A percentile compares a stretch with the other conserved stretches of the same genome.
Conservation (phyloP, 441 rosid species). For the Euphorbia schlechtendalii region DNA sequence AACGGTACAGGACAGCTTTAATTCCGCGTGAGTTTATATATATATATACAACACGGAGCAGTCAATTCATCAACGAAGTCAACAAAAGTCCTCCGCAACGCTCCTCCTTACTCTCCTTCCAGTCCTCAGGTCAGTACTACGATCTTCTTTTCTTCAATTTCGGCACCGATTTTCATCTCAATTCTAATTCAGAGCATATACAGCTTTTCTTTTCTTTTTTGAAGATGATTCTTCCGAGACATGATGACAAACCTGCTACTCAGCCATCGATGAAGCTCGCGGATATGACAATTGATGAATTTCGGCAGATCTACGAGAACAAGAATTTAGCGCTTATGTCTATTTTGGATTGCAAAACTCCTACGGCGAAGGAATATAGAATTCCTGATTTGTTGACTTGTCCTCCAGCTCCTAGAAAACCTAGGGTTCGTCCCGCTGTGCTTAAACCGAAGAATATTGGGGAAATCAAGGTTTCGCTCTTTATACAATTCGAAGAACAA, state of each 20-base stretch:
- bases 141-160: not conserved
- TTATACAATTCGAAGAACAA: not conserved
- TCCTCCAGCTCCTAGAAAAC: slow-evolving; percentile 25
- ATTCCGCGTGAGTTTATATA: no score
- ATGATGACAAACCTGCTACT: not conserved
- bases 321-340: not conserved
- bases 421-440: not conserved
- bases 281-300: not conserved
- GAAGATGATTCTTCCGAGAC: not conserved
- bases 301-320: not conserved
- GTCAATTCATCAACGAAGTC: no score
- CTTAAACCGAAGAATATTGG: not conserved
- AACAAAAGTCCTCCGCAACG: not conserved
- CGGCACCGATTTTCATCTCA: not conserved
- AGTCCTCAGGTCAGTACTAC: not conserved
- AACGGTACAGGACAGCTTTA: no score
- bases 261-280: not conserved
- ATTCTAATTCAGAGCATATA: not conserved
- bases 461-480: not conserved
- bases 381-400: slow-evolving; percentile 20
- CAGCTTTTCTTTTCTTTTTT: no score
- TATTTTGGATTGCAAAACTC: slow-evolving; percentile 12
- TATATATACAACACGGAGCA: no score
- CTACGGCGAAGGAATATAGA: slow-evolving; percentile 8
- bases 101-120: not conserved